A percentile compares a stretch with the other conserved stretches of the same genome.
phyloP scores from a whole-genome alignment of 1,139 yeast genomes.

The Yamadazyma triangularis region DNA sequence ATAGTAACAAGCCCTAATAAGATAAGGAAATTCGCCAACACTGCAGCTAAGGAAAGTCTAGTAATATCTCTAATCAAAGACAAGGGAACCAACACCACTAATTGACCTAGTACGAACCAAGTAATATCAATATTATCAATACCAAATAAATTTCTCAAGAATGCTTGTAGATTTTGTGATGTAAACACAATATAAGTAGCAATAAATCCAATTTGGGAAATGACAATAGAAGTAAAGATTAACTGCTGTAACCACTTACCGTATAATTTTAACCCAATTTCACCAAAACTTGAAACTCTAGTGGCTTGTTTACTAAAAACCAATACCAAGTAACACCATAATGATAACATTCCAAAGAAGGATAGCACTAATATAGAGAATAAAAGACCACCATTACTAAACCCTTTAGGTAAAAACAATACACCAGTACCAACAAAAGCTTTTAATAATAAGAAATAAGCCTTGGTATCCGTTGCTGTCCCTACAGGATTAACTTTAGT shows the following conservation, averaged over 20 bases:
- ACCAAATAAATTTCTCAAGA: conserved; percentile 40
- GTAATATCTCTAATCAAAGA: conserved; percentile 86
- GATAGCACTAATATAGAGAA: conserved; percentile 63
- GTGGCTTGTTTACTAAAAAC: conserved; percentile 57
- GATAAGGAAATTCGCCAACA: conserved; percentile 84
- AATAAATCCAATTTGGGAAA: conserved; percentile 91
- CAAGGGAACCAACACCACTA: conserved; percentile 70
- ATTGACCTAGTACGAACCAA: conserved; percentile 61
- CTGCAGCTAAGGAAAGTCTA: conserved; percentile 80
- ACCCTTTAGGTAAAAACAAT: conserved; percentile 84
- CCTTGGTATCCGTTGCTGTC: conserved; percentile 61
- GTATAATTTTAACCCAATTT: conserved; percentile 70
- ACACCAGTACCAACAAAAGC: conserved; percentile 99
- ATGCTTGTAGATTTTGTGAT: conserved; percentile 76
- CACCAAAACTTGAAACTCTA: conserved; percentile 79
- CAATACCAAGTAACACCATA: conserved; percentile 78
- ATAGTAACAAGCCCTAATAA: conserved; percentile 79
- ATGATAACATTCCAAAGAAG: conserved; percentile 72
- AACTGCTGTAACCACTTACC: conserved; percentile 68
- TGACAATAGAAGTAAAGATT: conserved; percentile 70
- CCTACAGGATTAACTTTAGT: conserved; percentile 33
- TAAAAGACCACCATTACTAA: conserved; percentile 81
- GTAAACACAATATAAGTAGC: conserved; percentile 96
- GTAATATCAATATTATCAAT: conserved; percentile 21
- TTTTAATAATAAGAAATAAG: conserved; percentile 65